Conservation (phyloP, 2,329 filamentous ascomycete genomes). For the Zelopaecilomyces penicillatus region DNA sequence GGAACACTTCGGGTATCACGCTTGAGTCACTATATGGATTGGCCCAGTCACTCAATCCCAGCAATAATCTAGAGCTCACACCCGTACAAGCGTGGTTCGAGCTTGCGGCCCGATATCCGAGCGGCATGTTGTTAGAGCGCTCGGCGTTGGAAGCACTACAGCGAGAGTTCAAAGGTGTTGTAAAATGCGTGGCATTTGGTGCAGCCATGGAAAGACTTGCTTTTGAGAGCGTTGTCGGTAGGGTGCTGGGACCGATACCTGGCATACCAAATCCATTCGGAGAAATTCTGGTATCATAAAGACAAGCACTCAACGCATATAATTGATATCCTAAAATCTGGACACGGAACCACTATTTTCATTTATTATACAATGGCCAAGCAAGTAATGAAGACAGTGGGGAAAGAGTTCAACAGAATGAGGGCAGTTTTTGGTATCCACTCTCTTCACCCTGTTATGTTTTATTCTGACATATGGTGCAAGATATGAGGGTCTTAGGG, state of each 20-base stretch:
- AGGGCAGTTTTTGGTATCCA: too few species aligned
- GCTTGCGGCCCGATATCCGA: conserved; percentile 33
- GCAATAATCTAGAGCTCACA: conserved; percentile 32
- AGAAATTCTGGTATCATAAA: too few species aligned
- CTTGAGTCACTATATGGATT: conserved; percentile 37
- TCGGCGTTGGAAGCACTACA: conserved; percentile 29
- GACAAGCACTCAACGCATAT: too few species aligned
- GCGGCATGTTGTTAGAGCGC: conserved; percentile 26
- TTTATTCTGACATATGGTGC: too few species aligned
- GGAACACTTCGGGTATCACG: conserved; percentile 32
- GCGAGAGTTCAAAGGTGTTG: conserved; percentile 32
- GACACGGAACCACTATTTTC: too few species aligned
- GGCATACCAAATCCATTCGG: background rate
- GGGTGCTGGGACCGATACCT: conserved; percentile 26
- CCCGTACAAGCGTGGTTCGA: conserved; percentile 50
- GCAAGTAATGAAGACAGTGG: too few species aligned
- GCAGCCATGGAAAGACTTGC: conserved; percentile 37
- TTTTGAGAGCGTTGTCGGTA: conserved; percentile 37
- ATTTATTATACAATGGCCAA: too few species aligned
- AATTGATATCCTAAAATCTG: too few species aligned
- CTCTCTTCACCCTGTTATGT: too few species aligned
- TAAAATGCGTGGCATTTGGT: conserved; percentile 40
- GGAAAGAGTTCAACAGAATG: too few species aligned
- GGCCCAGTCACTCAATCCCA: conserved; percentile 35
- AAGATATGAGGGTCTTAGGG: too few species aligned